Evolutionary conservation across 345 rosid species (phyloP), one percentile per base, ranked within the genome.

Genomic region (Nasturtium officinale): DNA sequence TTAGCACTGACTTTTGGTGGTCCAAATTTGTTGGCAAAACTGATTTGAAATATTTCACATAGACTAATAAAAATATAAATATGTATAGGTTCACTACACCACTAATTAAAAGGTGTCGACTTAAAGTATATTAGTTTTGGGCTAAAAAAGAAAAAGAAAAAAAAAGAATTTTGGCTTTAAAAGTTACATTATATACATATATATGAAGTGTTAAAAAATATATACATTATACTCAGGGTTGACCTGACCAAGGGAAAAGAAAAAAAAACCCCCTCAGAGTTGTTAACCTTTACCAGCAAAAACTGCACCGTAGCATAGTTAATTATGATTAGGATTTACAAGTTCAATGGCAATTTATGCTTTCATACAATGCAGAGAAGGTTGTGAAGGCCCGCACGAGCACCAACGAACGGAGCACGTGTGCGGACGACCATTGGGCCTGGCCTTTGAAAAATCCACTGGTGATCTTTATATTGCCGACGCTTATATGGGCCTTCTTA

Each of bases 341-440:
- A 18, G 26, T 48, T 35, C 10, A 25, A 16, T 48, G 23, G 60
- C 37, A 45, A 61, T 46, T 32, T 65, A 29, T 60, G 32, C 37
- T 28, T 64, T 28, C 3, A 46, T 40, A 25, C 16, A 32, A 48
- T 72, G 77, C 75, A 79, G 85, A 65, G 78, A 77, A 26, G 83
- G 79, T 33, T 82, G 85, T 38, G 79, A 67, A 59, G 83, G 81
- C 20, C 61, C 72, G 46, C 79, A 79, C 30, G 70, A 73, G 40
- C 82, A 82, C 67, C 69, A 76, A 10, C 50, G 48, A 73, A 81
- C 83, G 55, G 97, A 91, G 75, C 90, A 86, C 77, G 84, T 82
- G 60, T 91, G 97, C 29, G 96, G 97, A 40, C 83, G 92, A 61
- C 97, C 97, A 33, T 71, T 91, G 69, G 95, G 97, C 55, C 80